Percentiles rank a stretch among this genome's conserved stretches.
Evolutionary conservation across 2,329 filamentous ascomycete species (phyloP).

Genomic region (Trichoderma asperellum): DNA sequence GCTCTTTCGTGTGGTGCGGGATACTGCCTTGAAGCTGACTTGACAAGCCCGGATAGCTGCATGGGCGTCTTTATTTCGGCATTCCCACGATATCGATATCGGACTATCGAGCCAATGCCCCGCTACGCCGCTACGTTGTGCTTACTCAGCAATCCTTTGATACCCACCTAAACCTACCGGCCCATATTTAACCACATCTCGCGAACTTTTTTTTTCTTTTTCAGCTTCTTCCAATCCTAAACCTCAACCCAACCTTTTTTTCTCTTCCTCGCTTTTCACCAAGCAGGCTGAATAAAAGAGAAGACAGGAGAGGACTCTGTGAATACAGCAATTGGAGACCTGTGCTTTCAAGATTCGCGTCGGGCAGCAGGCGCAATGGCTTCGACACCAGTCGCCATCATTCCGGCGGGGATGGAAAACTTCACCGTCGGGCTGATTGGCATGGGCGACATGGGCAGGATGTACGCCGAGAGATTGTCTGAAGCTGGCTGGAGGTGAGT

Average conservation of each 20-base stretch:
- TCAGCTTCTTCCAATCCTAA: slow-evolving; percentile 23
- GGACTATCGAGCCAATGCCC: slow-evolving; percentile 9
- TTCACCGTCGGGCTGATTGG: slow-evolving; percentile 92
- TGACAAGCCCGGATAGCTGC: slow-evolving; percentile 23
- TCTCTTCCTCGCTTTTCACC: slow-evolving; percentile 24
- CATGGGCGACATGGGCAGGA: slow-evolving; percentile 99
- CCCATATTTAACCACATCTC: slow-evolving; percentile 13
- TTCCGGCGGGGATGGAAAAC: slow-evolving; percentile 59
- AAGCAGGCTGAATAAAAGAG: not conserved
- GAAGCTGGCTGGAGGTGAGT: slow-evolving; percentile 92
- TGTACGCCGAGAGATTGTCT: slow-evolving; percentile 90
- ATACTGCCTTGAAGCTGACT: slow-evolving; percentile 37
- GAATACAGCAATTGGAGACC: slow-evolving; percentile 38
- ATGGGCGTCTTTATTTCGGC: not conserved
- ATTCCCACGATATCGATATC: not conserved
- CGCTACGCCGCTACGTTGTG: not conserved
- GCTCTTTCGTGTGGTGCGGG: slow-evolving; percentile 40
- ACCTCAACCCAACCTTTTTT: slow-evolving; percentile 22
- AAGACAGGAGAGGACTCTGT: not conserved
- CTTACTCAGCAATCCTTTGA: slow-evolving; percentile 15
- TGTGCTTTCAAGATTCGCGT: slow-evolving; percentile 34
- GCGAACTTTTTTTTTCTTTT: slow-evolving; percentile 28
- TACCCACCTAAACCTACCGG: not conserved
- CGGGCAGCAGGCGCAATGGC: slow-evolving; percentile 40
- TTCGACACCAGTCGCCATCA: slow-evolving; percentile 29